These are phyloP conservation scores for Phytopythium cucurbitacearum DNA, from an alignment of 352 stramenopile species.

Conservation along the genomic window DNA sequence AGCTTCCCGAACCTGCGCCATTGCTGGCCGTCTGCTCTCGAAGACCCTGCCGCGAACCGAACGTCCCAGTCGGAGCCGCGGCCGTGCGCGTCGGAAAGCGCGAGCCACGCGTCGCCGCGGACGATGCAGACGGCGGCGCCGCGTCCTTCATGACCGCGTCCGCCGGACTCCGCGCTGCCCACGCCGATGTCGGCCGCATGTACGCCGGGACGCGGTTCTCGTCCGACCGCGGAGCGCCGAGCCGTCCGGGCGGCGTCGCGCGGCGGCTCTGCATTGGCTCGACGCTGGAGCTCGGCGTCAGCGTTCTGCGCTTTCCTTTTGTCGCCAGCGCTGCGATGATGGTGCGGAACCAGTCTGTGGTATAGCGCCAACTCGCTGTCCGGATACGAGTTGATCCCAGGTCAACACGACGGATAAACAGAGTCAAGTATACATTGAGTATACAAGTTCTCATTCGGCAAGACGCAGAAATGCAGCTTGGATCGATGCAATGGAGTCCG, in stretches of 20 bases:
- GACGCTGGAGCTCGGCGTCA: too few relatives aligned
- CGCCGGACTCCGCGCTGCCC: conserved; percentile 1
- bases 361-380: too few relatives aligned
- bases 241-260: neutral
- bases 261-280: too few relatives aligned
- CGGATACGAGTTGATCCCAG: too few relatives aligned
- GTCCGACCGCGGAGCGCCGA: conserved; percentile 13
- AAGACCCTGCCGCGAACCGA: conserved; percentile 4
- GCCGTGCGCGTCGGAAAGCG: conserved; percentile 4
- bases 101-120: conserved; percentile 1
- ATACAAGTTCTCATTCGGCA: neutral
- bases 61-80: conserved; percentile 3
- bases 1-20: neutral
- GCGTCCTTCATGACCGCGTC: conserved; percentile 37
- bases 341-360: too few relatives aligned
- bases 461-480: conserved; percentile 42
- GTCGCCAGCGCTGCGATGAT: too few relatives aligned
- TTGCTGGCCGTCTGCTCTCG: conserved; percentile 11
- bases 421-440: neutral
- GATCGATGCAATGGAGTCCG: conserved; percentile 29
- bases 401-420: too few relatives aligned
- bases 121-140: conserved; percentile 8
- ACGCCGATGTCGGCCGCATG: conserved; percentile 6
- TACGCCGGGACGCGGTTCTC: conserved; percentile 32
- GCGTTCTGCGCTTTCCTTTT: too few relatives aligned